These are phyloP conservation scores for Jatropha multifida DNA, from an alignment of 441 rosid genomes.

Conservation along the genomic window DNA sequence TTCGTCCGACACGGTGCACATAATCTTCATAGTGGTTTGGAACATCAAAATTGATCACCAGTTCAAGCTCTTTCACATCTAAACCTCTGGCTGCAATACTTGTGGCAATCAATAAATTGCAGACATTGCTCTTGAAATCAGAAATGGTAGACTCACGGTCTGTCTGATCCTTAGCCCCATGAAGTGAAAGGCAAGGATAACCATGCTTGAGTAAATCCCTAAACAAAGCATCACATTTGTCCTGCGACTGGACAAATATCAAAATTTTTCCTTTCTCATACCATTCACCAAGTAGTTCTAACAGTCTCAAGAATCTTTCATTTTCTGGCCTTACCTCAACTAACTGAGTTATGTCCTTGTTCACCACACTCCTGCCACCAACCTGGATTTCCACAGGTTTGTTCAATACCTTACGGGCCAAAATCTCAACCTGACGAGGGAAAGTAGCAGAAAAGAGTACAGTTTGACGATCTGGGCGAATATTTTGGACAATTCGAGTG, in stretches of 20 bases:
- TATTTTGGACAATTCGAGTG: conserved; percentile 88
- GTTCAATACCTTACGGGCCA: conserved; percentile 81
- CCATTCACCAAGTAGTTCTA: conserved; percentile 95
- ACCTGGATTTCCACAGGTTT: conserved; percentile 89
- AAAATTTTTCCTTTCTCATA: conserved; percentile 88
- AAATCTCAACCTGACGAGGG: conserved; percentile 93
- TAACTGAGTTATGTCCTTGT: conserved; percentile 80
- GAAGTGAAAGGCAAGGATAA: conserved; percentile 92
- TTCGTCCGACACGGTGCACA: conserved; percentile 94
- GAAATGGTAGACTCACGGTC: conserved; percentile 91
- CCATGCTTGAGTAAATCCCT: conserved; percentile 75
- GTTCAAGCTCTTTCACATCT: conserved; percentile 95
- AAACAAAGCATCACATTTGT: conserved; percentile 81
- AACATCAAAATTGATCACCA: conserved; percentile 79
- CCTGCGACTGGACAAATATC: conserved; percentile 87
- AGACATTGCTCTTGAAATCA: conserved; percentile 82
- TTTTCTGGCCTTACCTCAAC: conserved; percentile 91
- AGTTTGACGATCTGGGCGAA: conserved; percentile 2
- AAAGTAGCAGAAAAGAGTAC: conserved; percentile 78
- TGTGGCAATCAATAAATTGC: conserved; percentile 56
- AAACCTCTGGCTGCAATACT: conserved; percentile 96
- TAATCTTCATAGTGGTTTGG: conserved; percentile 91
- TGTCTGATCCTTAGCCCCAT: conserved; percentile 93
- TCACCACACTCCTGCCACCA: conserved; percentile 98
- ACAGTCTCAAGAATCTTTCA: conserved; percentile 77